phyloP scores from a whole-genome alignment of 2,329 filamentous ascomycete species.

The Nannizziopsis barbatae region DNA sequence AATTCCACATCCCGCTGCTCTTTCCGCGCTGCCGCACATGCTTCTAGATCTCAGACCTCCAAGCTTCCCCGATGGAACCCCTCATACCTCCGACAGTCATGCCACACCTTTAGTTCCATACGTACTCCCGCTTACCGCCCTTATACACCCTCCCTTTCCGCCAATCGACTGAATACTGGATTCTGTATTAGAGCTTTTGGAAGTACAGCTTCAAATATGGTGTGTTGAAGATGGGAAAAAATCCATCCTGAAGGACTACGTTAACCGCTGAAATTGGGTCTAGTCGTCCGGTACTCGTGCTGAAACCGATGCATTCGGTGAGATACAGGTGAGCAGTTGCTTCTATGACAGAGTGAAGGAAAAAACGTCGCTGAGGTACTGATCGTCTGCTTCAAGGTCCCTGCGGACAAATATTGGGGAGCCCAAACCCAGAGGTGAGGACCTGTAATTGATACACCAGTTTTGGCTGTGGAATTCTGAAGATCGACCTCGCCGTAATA shows the following conservation, averaged over 20 bases:
- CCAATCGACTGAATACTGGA: neutral
- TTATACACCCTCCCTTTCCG: neutral
- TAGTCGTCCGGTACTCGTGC: slow-evolving; percentile 48
- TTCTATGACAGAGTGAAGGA: neutral
- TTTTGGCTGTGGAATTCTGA: slow-evolving; percentile 18
- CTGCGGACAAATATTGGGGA: slow-evolving; percentile 93
- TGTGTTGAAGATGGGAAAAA: slow-evolving; percentile 4
- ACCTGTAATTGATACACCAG: neutral
- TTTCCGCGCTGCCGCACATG: slow-evolving; percentile 11
- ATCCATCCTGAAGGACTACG: neutral
- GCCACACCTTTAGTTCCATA: slow-evolving; percentile 1
- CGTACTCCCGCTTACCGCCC: slow-evolving; percentile 2
- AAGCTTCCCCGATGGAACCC: slow-evolving; percentile 8
- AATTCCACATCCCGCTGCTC: slow-evolving; percentile 10
- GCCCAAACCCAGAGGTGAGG: slow-evolving; percentile 76
- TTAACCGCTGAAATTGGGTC: neutral
- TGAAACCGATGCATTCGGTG: slow-evolving; percentile 96
- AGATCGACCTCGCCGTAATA: slow-evolving; percentile 1
- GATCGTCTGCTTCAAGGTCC: slow-evolving; percentile 42
- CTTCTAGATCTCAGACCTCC: slow-evolving; percentile 9
- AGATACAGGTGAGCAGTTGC: slow-evolving; percentile 58
- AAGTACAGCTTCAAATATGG: slow-evolving; percentile 14
- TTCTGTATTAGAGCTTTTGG: slow-evolving; percentile 12
- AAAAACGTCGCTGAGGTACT: neutral
- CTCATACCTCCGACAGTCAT: slow-evolving; percentile 2